Evolutionary conservation across 179 eudicot species (phyloP).

Genomic region (Carnegiea gigantea): DNA sequence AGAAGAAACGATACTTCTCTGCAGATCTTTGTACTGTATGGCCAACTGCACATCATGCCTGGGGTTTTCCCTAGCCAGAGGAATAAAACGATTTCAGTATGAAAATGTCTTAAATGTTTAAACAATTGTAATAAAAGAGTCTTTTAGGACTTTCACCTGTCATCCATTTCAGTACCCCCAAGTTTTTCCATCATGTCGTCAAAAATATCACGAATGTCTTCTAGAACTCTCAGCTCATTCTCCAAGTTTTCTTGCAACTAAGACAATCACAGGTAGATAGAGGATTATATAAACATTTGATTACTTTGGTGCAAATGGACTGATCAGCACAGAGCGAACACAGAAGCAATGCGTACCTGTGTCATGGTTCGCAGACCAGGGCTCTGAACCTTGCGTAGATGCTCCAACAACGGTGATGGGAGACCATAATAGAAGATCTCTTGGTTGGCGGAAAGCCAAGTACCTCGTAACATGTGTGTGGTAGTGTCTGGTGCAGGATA

Average conservation of each 20-base stretch:
- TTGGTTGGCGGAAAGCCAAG: conserved; percentile 75
- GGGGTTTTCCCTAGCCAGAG: conserved; percentile 28
- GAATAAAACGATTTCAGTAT: neutral
- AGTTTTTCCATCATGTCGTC: conserved; percentile 59
- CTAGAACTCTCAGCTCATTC: conserved; percentile 57
- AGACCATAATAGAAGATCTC: conserved; percentile 71
- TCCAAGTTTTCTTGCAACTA: conserved; percentile 60
- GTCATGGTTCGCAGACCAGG: conserved; percentile 32
- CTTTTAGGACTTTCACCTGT: conserved; percentile 45
- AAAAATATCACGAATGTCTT: conserved; percentile 45
- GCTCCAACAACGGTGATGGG: conserved; percentile 70
- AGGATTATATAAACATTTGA: neutral
- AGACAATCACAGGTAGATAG: conserved; percentile 6
- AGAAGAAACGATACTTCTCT: conserved; percentile 61
- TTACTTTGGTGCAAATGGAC: neutral
- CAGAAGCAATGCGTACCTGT: conserved; percentile 36
- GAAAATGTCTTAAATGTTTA: neutral
- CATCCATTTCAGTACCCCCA: conserved; percentile 41
- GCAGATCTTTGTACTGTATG: conserved; percentile 52
- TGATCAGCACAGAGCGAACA: neutral
- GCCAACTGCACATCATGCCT: conserved; percentile 71
- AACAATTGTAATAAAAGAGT: conserved; percentile 13
- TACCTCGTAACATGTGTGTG: conserved; percentile 82
- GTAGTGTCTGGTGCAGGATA: conserved; percentile 35
- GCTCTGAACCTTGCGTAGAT: conserved; percentile 50